Percentiles rank a stretch among this genome's conserved stretches.
Conservation (phyloP, 345 rosid genomes). For the Populus pruinosa region DNA sequence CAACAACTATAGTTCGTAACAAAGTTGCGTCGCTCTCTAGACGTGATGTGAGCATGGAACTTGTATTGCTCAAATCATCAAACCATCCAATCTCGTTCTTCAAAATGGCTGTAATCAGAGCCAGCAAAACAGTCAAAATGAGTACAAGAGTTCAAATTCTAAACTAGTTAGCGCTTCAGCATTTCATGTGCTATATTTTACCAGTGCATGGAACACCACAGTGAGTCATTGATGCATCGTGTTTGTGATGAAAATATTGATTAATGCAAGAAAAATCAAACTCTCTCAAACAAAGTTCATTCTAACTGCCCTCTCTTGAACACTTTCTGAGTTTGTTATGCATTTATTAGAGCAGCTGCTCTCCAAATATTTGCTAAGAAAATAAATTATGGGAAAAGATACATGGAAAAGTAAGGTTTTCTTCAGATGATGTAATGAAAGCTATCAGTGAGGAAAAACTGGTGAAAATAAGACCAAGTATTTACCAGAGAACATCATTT, state of each 20-base stretch:
- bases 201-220: background rate
- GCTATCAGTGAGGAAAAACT: background rate
- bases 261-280: background rate
- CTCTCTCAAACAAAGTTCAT: background rate
- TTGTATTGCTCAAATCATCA: conserved; percentile 72
- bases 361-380: background rate
- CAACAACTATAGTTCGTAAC: conserved; percentile 68
- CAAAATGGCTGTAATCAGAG: conserved; percentile 58
- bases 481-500: conserved; percentile 73
- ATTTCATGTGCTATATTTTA: background rate
- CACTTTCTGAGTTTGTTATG: background rate
- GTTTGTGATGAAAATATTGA: background rate
- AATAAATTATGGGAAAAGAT: background rate
- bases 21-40: conserved; percentile 84
- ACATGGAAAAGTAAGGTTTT: background rate
- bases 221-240: background rate
- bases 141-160: background rate
- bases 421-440: background rate
- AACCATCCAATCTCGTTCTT: conserved; percentile 96
- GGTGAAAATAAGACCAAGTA: background rate
- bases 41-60: conserved; percentile 78
- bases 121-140: background rate
- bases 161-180: background rate
- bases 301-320: background rate
- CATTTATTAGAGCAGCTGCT: background rate